Conservation (phyloP, 495 filamentous ascomycete species). For the Saxophila tyrrhenica region DNA sequence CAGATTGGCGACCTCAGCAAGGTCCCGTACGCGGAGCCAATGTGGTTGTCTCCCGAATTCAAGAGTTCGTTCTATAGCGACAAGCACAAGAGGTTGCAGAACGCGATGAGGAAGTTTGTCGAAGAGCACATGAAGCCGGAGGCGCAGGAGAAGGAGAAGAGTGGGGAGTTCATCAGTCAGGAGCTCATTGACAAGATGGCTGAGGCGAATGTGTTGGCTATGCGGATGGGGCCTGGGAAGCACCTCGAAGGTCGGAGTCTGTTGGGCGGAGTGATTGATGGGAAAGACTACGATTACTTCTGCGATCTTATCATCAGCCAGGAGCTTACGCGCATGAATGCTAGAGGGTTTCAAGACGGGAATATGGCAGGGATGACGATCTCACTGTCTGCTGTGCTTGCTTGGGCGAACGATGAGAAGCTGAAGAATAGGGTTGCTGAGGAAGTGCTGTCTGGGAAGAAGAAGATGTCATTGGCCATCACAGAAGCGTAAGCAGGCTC, state of each 20-base stretch:
- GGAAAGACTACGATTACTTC: conserved; percentile 79
- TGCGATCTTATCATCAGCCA: conserved; percentile 70
- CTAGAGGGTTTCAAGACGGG: conserved; percentile 49
- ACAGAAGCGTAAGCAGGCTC: too few relatives aligned
- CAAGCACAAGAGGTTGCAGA: conserved; percentile 57
- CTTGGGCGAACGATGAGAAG: conserved; percentile 58
- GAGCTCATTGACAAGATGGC: conserved; percentile 70
- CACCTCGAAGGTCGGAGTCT: conserved; percentile 62
- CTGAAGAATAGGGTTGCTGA: conserved; percentile 54
- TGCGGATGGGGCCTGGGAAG: conserved; percentile 75
- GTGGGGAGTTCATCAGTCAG: conserved; percentile 64
- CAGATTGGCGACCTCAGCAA: conserved; percentile 56
- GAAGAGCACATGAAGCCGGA: conserved; percentile 61
- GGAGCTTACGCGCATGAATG: conserved; percentile 58
- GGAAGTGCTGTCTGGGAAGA: conserved; percentile 68
- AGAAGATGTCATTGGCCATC: conserved; percentile 80
- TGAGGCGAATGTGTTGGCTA: conserved; percentile 59
- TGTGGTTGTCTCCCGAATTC: conserved; percentile 71
- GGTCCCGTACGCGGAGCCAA: conserved; percentile 70
- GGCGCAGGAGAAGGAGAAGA: conserved; percentile 65
- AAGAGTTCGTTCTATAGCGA: conserved; percentile 76
- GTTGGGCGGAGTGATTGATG: conserved; percentile 57
- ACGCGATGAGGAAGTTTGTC: conserved; percentile 62
- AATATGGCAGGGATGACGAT: conserved; percentile 75
- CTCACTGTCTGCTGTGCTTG: conserved; percentile 66